phyloP scores from a whole-genome alignment of 2,329 filamentous ascomycete species.

The Basipetospora sp. region DNA sequence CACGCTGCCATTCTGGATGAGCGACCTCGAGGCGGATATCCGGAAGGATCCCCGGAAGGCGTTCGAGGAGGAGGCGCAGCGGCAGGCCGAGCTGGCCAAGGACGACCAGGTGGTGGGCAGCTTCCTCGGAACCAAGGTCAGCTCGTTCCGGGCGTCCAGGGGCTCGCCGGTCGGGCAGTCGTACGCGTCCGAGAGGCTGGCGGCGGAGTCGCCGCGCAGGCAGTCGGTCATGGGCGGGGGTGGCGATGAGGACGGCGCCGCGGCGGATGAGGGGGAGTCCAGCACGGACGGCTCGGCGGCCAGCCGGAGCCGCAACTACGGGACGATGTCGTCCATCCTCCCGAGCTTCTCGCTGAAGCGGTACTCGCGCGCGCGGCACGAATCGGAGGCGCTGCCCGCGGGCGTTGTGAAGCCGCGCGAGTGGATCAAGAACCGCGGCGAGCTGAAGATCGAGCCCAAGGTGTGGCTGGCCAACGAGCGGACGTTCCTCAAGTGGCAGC shows the following conservation, averaged over 20 bases:
- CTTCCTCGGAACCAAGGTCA: slow-evolving; percentile 50
- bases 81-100: slow-evolving; percentile 64
- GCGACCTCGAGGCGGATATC: slow-evolving; percentile 83
- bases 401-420: slow-evolving; percentile 73
- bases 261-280: no score
- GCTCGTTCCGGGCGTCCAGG: slow-evolving; percentile 43
- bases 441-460: slow-evolving; percentile 87
- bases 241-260: slow-evolving; percentile 19
- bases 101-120: slow-evolving; percentile 83
- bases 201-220: slow-evolving; percentile 13
- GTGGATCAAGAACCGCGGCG: slow-evolving; percentile 90
- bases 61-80: slow-evolving; percentile 81
- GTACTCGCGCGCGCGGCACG: slow-evolving; percentile 43
- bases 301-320: slow-evolving; percentile 27
- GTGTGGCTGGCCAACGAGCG: slow-evolving; percentile 98
- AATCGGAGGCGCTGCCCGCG: slow-evolving; percentile 48
- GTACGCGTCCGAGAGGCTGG: slow-evolving; percentile 41
- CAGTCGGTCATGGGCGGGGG: slow-evolving; percentile 18
- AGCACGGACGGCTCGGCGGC: slow-evolving; percentile 8
- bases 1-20: slow-evolving; percentile 89
- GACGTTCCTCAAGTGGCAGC: slow-evolving; percentile 97
- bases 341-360: slow-evolving; percentile 71
- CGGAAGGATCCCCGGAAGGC: slow-evolving; percentile 80
- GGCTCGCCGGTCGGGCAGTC: slow-evolving; percentile 57
- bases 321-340: slow-evolving; percentile 56